Evolutionary conservation across 139 green algal genomes (phyloP).

Genomic region (Klebsormidium nitens): DNA sequence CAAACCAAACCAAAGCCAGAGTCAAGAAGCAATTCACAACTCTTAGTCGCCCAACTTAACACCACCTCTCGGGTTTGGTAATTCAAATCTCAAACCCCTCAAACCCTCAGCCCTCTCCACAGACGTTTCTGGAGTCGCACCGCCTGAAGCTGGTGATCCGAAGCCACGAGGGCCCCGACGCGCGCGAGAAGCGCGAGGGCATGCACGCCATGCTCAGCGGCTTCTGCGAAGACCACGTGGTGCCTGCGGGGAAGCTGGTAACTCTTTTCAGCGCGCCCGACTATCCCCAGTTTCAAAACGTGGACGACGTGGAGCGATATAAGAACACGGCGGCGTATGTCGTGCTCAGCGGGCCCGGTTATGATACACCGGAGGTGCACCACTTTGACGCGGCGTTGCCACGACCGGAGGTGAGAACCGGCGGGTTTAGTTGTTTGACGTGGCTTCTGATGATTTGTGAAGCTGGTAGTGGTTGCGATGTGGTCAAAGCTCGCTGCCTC

Average conservation of each 20-base stretch:
- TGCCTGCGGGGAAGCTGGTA: conserved; percentile 58
- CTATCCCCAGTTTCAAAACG: conserved; percentile 85
- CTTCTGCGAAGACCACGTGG: conserved; percentile 75
- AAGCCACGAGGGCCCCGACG: conserved; percentile 88
- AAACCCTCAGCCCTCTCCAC: too few species aligned
- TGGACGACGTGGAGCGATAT: too few species aligned
- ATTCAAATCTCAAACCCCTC: too few species aligned
- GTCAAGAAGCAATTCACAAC: too few species aligned
- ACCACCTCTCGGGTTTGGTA: too few species aligned
- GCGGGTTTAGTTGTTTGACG: neutral
- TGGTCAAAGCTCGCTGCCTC: neutral
- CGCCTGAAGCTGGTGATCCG: conserved; percentile 58
- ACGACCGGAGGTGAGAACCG: conserved; percentile 18
- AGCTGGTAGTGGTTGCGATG: neutral
- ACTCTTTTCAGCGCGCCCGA: conserved; percentile 89
- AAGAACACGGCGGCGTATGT: conserved; percentile 34
- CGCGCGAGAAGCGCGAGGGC: conserved; percentile 57
- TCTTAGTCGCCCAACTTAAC: too few species aligned
- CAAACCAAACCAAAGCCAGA: too few species aligned
- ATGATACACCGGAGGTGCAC: neutral
- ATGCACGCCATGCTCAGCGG: conserved; percentile 67
- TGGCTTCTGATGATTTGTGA: neutral
- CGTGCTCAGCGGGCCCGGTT: conserved; percentile 27
- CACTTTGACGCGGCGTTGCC: conserved; percentile 32
- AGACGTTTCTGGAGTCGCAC: conserved; percentile 20